Base-by-base conservation (phyloP, 164 flowering plant species). In the Dillenia turbinata region DNA sequence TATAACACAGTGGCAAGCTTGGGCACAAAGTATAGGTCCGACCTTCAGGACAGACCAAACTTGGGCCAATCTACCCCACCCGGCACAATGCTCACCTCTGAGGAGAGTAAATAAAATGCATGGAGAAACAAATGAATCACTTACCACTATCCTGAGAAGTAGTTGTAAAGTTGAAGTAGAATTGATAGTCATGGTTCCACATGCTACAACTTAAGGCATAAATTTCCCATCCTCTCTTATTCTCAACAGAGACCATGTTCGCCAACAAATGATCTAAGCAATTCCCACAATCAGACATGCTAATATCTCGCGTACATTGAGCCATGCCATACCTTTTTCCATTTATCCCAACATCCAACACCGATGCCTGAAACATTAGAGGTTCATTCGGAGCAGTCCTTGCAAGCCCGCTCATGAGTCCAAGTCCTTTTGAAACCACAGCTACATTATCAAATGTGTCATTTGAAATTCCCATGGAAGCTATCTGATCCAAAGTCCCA, bases 311-410 rank as follows among this genome's bases (percentile, higher is more conserved):
- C 4, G 50, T 67, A 66, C 78, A 74, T 62, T 74, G 78, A 16
- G 59, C 78, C 69, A 74, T 48, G 5, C 71, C 74, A 24, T 70
- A 70, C 57, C 69, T 66, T 64, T 63, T 74, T 61, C 78, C 74
- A 13, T 19, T 52, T 16, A 60, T 8, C 1, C 71, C 74, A 16
- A 49, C 56, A 19, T 19, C 22, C 22, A 19, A 19, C 22, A 19
- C 22, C 22, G 22, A 19, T 19, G 22, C 22, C 22, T 65, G 49
- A 33, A 69, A 66, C 68, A 69, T 59, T 56, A 69, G 43, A 8
- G 54, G 61, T 55, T 47, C 54, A 52, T 52, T 71, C 75, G 69
- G 54, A 48, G 57, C 62, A 0, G 62, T 45, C 9, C 44, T 9
- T 33, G 65, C 70, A 56, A 73, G 61, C 13, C 24, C 61, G 46